These are phyloP conservation scores for Penicillium salamii DNA, from an alignment of 495 filamentous ascomycete species.

Conservation along the genomic window DNA sequence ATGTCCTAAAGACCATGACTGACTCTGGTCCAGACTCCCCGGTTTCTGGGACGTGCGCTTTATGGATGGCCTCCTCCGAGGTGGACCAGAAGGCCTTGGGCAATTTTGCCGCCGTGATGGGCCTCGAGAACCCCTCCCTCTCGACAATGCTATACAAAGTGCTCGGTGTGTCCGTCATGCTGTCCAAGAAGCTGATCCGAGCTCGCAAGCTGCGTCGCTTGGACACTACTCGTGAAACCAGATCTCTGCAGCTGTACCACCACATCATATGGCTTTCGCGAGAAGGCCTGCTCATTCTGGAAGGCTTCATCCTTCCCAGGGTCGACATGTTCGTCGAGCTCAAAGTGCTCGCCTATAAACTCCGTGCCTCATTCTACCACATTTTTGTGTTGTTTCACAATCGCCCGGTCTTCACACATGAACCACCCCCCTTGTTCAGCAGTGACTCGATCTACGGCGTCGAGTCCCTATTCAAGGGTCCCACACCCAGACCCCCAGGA, in stretches of 20 bases:
- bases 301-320: constrained; percentile 82
- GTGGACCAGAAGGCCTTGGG: constrained; percentile 96
- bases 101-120: constrained; percentile 72
- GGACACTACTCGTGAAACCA: constrained; percentile 74
- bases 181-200: constrained; percentile 78
- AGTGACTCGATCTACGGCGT: constrained; percentile 29
- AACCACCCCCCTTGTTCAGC: constrained; percentile 28
- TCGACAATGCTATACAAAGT: constrained; percentile 83
- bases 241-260: constrained; percentile 77
- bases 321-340: constrained; percentile 68
- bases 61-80: constrained; percentile 90
- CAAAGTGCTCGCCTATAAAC: constrained; percentile 84
- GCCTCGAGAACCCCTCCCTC: constrained; percentile 68
- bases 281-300: constrained; percentile 82
- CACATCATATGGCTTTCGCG: constrained; percentile 95
- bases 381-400: constrained; percentile 97
- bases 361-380: constrained; percentile 92
- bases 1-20: constrained; percentile 18
- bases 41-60: constrained; percentile 25
- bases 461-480: constrained; percentile 6
- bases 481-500: constrained; percentile 29
- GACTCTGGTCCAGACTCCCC: constrained; percentile 14
- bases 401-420: constrained; percentile 53
- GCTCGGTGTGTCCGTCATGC: constrained; percentile 83
- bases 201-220: constrained; percentile 81